Base-by-base conservation (phyloP, 2,329 filamentous ascomycete genomes). In the Hymenoscyphus albidus region DNA sequence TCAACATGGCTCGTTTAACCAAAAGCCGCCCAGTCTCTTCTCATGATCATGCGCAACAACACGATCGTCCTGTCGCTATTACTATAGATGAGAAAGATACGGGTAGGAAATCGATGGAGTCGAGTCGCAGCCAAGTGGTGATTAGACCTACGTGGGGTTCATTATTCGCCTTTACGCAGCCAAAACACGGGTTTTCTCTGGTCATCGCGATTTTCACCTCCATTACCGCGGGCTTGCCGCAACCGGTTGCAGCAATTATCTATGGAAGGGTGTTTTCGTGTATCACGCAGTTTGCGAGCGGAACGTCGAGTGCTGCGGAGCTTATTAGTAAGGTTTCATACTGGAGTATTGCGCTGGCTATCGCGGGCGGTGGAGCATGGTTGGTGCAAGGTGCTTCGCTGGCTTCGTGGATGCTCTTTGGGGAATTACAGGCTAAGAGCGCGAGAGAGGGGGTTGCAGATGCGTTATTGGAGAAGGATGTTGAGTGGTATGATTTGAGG, bases 401-500 rank as follows among this genome's bases (percentile, higher is more conserved):
- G 70, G 81, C 82, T 1, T 76, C 85, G 0, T 97, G 93, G 87
- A 80, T 94, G 38, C 74, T 84, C 0, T 95, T 95, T 75, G 91
- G 93, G 14, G 93, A 97, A 76, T 72, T 92, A 1, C 92, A 97
- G 69, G 92, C 90, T 0, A 84, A 83, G 39, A 84, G 78, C 58
- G 87, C 87, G 6, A 84, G 92, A 5, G 79, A 82, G 16, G 79
- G 78, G 5, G 77, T 95, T 2, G 97, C 97, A 72, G 71, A 78
- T 1, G 83, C 83, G 1, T 78, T 98, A 42, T 74, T 96, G n/a
- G 77, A 80, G 5, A 92, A 88, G 73, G 86, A 94, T 13, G 85
- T 95, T 74, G 81, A 83, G 57, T 98, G 93, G 93, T 97, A 91
- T 72, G 93, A 97, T 74, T 80, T 82, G 18, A 83, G 88, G 61